Evolutionary conservation across 176 grass and related monocot species (phyloP).

Genomic region (Oryza nivara): DNA sequence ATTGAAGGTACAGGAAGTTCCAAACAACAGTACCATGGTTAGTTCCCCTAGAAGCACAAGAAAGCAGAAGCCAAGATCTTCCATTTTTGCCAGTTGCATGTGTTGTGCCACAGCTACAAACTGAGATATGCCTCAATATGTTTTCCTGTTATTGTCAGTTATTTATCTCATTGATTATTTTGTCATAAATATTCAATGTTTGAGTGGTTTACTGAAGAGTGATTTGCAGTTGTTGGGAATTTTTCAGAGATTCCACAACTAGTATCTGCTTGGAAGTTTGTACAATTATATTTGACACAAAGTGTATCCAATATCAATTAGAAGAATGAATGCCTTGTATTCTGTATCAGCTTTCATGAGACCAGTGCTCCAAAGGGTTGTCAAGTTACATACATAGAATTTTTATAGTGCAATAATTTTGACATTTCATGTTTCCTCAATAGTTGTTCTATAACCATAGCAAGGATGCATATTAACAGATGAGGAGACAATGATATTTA

Average conservation of each 20-base stretch:
- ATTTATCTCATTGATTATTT: conserved; percentile 37
- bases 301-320: not conserved
- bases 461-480: conserved; percentile 8
- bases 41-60: conserved; percentile 52
- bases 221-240: conserved; percentile 1
- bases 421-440: not conserved
- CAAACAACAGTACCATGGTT: not conserved
- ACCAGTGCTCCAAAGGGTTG: conserved; percentile 4
- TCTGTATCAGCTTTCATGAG: not conserved
- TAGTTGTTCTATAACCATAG: not conserved
- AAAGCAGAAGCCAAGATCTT: conserved; percentile 42
- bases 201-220: conserved; percentile 1
- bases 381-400: conserved; percentile 17
- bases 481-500: not conserved
- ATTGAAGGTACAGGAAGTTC: conserved; percentile 39
- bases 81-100: conserved; percentile 48
- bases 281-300: not conserved
- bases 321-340: conserved; percentile 25
- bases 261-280: conserved; percentile 28
- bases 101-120: conserved; percentile 44
- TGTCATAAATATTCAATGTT: conserved; percentile 25
- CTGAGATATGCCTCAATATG: conserved; percentile 33
- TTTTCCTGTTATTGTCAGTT: not conserved
- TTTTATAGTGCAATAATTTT: conserved; percentile 1
- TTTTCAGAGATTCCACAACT: conserved; percentile 18